phyloP scores from a whole-genome alignment of 1,284 basidiomycete species.

The Ustilago trichophora region DNA sequence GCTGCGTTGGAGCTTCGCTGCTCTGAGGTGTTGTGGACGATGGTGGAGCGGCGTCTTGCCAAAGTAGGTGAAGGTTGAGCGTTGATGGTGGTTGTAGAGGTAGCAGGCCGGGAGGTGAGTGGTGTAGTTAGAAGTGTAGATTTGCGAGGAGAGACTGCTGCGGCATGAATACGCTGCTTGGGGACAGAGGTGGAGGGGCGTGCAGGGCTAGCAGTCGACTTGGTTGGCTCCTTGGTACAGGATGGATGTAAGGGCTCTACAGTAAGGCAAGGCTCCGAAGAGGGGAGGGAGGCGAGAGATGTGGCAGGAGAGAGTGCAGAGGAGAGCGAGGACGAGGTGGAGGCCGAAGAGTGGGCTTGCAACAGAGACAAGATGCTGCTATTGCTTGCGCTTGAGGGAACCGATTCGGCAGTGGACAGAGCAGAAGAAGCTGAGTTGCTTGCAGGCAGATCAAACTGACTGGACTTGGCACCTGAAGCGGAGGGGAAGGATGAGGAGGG shows the following conservation, averaged over 20 bases:
- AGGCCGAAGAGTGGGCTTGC: conserved; percentile 27
- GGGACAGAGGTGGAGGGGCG: conserved; percentile 11
- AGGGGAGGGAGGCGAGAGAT: conserved; percentile 9
- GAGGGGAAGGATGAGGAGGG: conserved; percentile 6
- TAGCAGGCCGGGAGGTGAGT: conserved; percentile 18
- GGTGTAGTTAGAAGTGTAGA: conserved; percentile 13
- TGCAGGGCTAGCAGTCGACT: background rate
- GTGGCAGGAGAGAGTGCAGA: conserved; percentile 15
- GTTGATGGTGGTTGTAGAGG: conserved; percentile 17
- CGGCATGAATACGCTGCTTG: conserved; percentile 1
- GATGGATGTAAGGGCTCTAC: conserved; percentile 1
- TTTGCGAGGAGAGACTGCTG: conserved; percentile 3
- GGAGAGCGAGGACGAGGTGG: conserved; percentile 11
- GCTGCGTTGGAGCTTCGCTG: conserved; percentile 13
- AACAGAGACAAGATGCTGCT: conserved; percentile 34
- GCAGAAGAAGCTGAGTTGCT: conserved; percentile 16
- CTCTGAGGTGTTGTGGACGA: background rate
- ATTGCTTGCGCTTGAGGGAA: conserved; percentile 15
- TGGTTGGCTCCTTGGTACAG: conserved; percentile 10
- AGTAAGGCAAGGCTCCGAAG: conserved; percentile 11
- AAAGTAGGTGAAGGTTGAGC: conserved; percentile 9
- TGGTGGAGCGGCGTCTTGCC: conserved; percentile 18
- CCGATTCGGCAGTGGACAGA: conserved; percentile 14
- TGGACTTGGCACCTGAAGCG: background rate
- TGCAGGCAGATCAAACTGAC: background rate